Base-by-base conservation (phyloP, 495 filamentous ascomycete genomes). In the Podospora pseudopauciseta region DNA sequence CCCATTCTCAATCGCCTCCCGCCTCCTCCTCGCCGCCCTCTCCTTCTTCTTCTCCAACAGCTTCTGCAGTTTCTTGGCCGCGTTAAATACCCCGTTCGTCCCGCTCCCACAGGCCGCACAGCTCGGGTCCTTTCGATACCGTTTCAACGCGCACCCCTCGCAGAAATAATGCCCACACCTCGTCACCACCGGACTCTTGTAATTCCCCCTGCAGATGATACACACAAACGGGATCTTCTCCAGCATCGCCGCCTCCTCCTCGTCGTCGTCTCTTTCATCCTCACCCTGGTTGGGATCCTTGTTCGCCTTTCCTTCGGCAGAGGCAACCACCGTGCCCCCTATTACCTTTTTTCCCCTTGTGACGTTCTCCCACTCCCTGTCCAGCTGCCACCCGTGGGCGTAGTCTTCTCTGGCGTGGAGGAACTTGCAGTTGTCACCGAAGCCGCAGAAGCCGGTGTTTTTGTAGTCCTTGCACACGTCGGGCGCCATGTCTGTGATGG, bases 121-220 rank as follows among this genome's bases (percentile, higher is more conserved):
- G 3, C 85, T 85, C 13, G 92, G 93, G 69, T 90, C 89, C 68
- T 82, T 85, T 69, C 89, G 83, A 77, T 97, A 98, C 65, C 92
- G 78, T 73, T 90, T 84, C 70, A 99, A 79, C 44, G 94, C 95
- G 76, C 96, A 98, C 0, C 81, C 80, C 75, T 97, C 90, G 77
- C 95, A 99, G 70, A 98, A 99, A 73, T 97, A 98, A 77, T 98
- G 96, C 4, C 92, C 90, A 67, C 96, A 98, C 70, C 91, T 91
- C 39, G 95, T 99, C 15, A 94, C 81, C 20, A 98, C 88, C 2
- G 95, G 93, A 60, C 87, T 81, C 71, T 88, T 89, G 78, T 99
- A 99, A 9, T 88, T 79, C 56, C 87, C 87, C 73, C 88, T 88
- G 82, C 95, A 99, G 67, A 98, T 92, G 68, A 97, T 88, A 74